Conservation (phyloP, 2,329 filamentous ascomycete species). For the Fusarium dimerum region DNA sequence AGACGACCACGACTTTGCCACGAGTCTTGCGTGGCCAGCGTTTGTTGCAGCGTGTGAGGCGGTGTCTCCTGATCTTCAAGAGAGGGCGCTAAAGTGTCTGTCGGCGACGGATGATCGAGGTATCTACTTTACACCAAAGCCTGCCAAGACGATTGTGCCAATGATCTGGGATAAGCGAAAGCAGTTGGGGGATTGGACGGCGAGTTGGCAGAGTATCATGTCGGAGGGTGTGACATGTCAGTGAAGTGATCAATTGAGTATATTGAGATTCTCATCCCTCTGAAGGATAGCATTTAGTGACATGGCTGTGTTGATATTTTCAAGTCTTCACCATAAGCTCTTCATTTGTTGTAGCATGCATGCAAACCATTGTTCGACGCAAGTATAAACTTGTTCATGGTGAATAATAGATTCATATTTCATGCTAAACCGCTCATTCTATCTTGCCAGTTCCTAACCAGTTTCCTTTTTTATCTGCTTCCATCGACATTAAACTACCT, state of each 20-base stretch:
- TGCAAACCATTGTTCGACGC: too few relatives aligned
- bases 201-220: conserved; percentile 30
- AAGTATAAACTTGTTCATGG: not conserved
- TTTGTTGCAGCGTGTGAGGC: conserved; percentile 47
- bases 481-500: conserved; percentile 10
- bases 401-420: not conserved
- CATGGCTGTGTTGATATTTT: too few relatives aligned
- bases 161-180: conserved; percentile 32
- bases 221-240: conserved; percentile 9
- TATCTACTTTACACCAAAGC: conserved; percentile 28
- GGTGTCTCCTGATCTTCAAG: conserved; percentile 36
- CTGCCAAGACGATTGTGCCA: conserved; percentile 29
- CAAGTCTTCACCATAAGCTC: too few relatives aligned
- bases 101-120: conserved; percentile 30
- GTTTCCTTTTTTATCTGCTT: not conserved
- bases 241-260: not conserved
- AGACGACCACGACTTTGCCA: conserved; percentile 38
- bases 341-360: too few relatives aligned
- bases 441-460: conserved; percentile 4
- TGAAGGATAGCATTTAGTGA: too few relatives aligned
- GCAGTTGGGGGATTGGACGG: conserved; percentile 31
- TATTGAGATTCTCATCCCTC: too few relatives aligned
- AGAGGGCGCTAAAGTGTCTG: conserved; percentile 25
- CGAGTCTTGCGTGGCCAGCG: conserved; percentile 43
- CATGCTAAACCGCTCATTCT: not conserved